Base-by-base conservation (phyloP, 345 rosid species). In the Erodium maritimum region DNA sequence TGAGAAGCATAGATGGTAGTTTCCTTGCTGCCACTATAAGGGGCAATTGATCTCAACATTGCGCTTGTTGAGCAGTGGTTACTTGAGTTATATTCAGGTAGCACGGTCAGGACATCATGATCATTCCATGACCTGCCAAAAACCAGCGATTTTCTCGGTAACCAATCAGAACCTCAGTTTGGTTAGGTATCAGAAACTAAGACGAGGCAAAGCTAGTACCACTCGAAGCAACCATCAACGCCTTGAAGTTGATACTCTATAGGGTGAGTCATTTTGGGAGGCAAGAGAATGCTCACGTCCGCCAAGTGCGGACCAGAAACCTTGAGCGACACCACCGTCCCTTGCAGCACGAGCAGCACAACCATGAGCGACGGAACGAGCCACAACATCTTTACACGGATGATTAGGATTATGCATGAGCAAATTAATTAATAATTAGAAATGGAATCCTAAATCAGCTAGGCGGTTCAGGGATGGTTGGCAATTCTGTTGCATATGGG, bases 241-340 rank as follows among this genome's bases (percentile, higher is more conserved):
- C 97, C 97, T 67, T 86, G 96, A 59, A 91, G 97, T 17, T 88
- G 90, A 66, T 84, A 86, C 75, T 88, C 91, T 17, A 91, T 95
- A 21, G 95, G 79, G 52, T 79, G 75, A 37, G 90, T 91, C 91
- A 91, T 88, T 70, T 61, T 91, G 16, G 95, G 97, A 72, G 97
- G 97, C 69, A 91, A 71, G 12, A 91, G 82, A 57, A 91, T 73
- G 77, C 88, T 91, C 59, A 91, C 95, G 68, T 91, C 97, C 11
- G 96, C 75, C 23, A 91, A 76, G 83, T 91, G 97, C 1, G 97
- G 96, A 46, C 96, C 95, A 18, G 86, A 72, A 46, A 80, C 70
- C 65, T 61, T 61, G 60, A 69, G 63, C 54, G 86, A 74, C 55
- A 69, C n/a, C n/a, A n/a, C 64, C 65, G 69, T 55, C 46, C 21